Evolutionary conservation across 1,139 yeast species (phyloP).

Genomic region (Magnusiomyces clavatus): DNA sequence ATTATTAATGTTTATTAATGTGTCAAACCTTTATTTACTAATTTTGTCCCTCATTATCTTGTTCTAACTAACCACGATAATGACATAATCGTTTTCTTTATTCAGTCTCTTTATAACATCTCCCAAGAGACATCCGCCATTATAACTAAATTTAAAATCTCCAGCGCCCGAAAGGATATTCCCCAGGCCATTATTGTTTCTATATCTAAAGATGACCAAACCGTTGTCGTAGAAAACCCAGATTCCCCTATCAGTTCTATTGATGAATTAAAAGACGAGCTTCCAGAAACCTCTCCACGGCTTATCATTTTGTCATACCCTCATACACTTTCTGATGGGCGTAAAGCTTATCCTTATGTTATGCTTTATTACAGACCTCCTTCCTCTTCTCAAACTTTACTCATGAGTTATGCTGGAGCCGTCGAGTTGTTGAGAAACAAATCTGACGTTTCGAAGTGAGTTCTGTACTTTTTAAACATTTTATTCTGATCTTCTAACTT

Average conservation of each 20-base stretch:
- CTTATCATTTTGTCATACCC: slow-evolving; percentile 76
- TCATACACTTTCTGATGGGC: slow-evolving; percentile 56
- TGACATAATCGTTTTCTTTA: slow-evolving; percentile 17
- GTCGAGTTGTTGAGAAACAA: slow-evolving; percentile 68
- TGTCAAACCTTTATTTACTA: neutral
- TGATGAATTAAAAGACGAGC: slow-evolving; percentile 59
- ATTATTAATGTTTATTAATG: neutral
- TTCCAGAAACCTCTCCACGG: slow-evolving; percentile 80
- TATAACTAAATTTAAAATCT: slow-evolving; percentile 63
- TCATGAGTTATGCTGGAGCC: slow-evolving; percentile 89
- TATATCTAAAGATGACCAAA: slow-evolving; percentile 18
- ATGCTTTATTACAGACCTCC: slow-evolving; percentile 81
- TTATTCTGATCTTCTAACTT: neutral
- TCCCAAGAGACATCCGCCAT: slow-evolving; percentile 55
- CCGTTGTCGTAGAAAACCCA: slow-evolving; percentile 20
- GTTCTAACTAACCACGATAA: too few relatives aligned
- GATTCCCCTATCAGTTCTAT: slow-evolving; percentile 26
- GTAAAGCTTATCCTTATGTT: slow-evolving; percentile 66
- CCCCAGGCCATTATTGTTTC: slow-evolving; percentile 55
- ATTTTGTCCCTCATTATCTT: neutral
- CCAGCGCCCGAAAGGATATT: slow-evolving; percentile 55
- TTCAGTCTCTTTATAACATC: slow-evolving; percentile 44
- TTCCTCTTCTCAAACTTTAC: slow-evolving; percentile 66
- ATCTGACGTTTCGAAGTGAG: slow-evolving; percentile 65
- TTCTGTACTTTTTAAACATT: slow-evolving; percentile 20